Conservation (phyloP, 2,329 filamentous ascomycete genomes). For the Teratosphaeria viscida region DNA sequence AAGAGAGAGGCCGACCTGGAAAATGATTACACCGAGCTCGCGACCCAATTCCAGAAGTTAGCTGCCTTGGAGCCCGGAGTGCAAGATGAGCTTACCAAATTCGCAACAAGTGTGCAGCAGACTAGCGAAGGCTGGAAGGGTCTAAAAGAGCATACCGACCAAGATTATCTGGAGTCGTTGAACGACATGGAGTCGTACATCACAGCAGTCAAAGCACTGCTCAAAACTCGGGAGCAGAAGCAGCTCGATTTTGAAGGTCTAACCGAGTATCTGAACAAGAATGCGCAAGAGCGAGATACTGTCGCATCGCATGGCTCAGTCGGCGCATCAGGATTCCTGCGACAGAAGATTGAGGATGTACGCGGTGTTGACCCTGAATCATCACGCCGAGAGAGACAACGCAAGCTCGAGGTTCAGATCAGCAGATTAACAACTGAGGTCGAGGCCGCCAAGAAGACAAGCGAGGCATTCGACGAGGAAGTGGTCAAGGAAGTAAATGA, state of each 20-base stretch:
- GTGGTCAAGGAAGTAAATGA: constrained; percentile 86
- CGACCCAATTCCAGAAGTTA: constrained; percentile 89
- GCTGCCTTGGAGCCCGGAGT: constrained; percentile 81
- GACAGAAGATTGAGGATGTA: constrained; percentile 91
- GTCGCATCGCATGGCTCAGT: constrained; percentile 55
- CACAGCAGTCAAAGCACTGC: constrained; percentile 69
- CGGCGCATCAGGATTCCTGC: constrained; percentile 76
- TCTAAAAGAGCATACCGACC: constrained; percentile 87
- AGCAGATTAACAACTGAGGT: constrained; percentile 85
- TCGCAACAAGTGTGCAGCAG: constrained; percentile 76
- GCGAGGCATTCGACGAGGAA: constrained; percentile 91
- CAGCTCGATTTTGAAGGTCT: constrained; percentile 95
- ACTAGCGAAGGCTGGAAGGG: constrained; percentile 65
- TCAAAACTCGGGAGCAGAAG: constrained; percentile 92
- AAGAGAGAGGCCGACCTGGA: constrained; percentile 82
- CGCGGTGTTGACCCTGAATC: constrained; percentile 95
- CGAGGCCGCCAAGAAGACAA: constrained; percentile 74
- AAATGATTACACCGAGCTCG: constrained; percentile 76
- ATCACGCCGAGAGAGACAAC: constrained; percentile 70
- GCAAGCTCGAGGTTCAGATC: constrained; percentile 86
- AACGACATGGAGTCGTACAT: constrained; percentile 96
- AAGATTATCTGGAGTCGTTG: constrained; percentile 85
- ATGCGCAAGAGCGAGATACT: constrained; percentile 72
- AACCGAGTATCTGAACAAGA: constrained; percentile 90
- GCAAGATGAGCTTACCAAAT: constrained; percentile 70